Base-by-base conservation (phyloP, 2,329 filamentous ascomycete genomes). In the Aspergillus versicolor region DNA sequence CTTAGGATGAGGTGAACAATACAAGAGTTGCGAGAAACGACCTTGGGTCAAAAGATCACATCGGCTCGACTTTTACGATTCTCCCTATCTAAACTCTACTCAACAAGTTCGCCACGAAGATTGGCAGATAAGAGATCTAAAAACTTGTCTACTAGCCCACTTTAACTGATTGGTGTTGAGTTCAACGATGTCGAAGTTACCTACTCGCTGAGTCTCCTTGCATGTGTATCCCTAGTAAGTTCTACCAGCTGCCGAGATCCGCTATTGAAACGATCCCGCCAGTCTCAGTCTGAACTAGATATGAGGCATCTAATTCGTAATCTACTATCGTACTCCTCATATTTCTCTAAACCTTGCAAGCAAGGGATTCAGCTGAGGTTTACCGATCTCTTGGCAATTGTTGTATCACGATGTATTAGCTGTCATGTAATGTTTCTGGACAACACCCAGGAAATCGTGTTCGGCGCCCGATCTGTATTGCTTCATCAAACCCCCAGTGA, bases 201-300 rank as follows among this genome's bases (percentile, higher is more conserved):
- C 40, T 44, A 34, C 21, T 34, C 21, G 54, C 47, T 61, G 46
- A 61, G 44, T 48, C 57, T 56, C 57, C 60, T 60, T 60, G 57
- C 60, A 60, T 57, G 42, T n/a, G n/a, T 38, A 43, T 57, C 44
- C 52, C 45, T 50, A 40, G 15, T 55, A 47, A 30, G 34, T 30
- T 27, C 11, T 27, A 17, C 34, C 27, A 15, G 47, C 32, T 7
- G 32, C 51, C 34, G 43, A 24, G 42, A 37, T 24, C 27, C 22
- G 27, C 34, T 19, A 49, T 49, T 34, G 22, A 43, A 37, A 19
- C 41, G 51, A 17, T 24, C 19, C 21, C 34, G n/a, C 24, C 43
- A 41, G 22, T n/a, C 22, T n/a, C 32, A 45, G 15, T 37, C n/a
- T 24, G 9, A 50, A 13, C n/a, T 4, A 45, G 45, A 57, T 49